phyloP scores from a whole-genome alignment of 768 basidiomycete species.

The Tylopilus cervinicoccineus region DNA sequence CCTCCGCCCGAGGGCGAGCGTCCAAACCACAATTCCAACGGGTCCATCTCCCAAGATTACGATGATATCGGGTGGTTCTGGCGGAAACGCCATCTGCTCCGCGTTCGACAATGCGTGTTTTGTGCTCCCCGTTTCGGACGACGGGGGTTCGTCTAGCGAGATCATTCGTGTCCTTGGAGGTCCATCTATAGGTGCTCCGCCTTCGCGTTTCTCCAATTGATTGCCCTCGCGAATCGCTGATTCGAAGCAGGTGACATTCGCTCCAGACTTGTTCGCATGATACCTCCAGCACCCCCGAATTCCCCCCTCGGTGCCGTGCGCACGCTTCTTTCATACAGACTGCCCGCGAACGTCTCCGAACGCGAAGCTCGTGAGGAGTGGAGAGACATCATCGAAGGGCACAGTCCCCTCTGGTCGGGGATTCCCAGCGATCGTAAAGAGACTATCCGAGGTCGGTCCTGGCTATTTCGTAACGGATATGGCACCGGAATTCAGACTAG shows the following conservation, averaged over 20 bases:
- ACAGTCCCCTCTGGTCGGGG: constrained; percentile 73
- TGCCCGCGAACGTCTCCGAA: constrained; percentile 66
- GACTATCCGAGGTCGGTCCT: constrained; percentile 69
- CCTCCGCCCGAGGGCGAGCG: constrained; percentile 2
- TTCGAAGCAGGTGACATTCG: constrained; percentile 70
- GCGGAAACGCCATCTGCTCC: constrained; percentile 86
- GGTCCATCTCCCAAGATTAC: constrained; percentile 45
- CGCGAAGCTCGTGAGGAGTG: constrained; percentile 83
- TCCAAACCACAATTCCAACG: constrained; percentile 4
- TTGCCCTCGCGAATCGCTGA: constrained; percentile 10
- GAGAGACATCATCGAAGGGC: constrained; percentile 89
- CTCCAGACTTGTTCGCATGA: constrained; percentile 84
- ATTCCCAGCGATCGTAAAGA: constrained; percentile 91
- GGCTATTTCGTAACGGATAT: neutral
- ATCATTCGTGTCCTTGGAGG: constrained; percentile 89
- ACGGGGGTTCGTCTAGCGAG: constrained; percentile 93
- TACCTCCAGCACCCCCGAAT: constrained; percentile 55
- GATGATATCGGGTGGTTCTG: constrained; percentile 91
- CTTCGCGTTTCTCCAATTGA: constrained; percentile 10
- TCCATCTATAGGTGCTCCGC: constrained; percentile 66
- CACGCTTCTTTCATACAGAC: constrained; percentile 71
- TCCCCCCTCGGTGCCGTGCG: constrained; percentile 74
- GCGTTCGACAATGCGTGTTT: constrained; percentile 79
- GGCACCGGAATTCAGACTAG: constrained; percentile 36
- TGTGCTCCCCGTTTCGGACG: constrained; percentile 90